These are phyloP conservation scores for Sinapis alba DNA, from an alignment of 441 rosid genomes.

Conservation along the genomic window DNA sequence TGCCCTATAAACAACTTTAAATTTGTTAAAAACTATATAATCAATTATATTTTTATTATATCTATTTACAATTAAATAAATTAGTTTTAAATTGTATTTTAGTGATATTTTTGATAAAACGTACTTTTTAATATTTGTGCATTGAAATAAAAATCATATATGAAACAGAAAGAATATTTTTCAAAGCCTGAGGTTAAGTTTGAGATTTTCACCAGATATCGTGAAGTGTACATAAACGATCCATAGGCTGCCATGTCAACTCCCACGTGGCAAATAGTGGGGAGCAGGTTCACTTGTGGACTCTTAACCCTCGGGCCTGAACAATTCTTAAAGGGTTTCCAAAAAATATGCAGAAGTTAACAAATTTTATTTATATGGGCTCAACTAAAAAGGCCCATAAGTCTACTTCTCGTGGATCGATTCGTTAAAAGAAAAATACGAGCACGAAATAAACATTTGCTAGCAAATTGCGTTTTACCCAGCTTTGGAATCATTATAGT, in stretches of 20 bases:
- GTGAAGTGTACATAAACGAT: constrained; percentile 17
- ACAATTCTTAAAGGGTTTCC: background rate
- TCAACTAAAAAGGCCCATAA: background rate
- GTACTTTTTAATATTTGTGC: too few species aligned
- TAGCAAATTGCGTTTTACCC: constrained; percentile 9
- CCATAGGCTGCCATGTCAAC: background rate
- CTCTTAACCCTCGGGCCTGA: background rate
- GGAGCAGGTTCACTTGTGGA: background rate
- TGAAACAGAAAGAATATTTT: background rate
- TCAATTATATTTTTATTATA: too few species aligned
- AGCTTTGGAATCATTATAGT: background rate
- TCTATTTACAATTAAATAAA: too few species aligned
- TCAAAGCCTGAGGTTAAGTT: constrained; percentile 32
- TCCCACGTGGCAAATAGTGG: background rate
- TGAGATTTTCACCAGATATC: constrained; percentile 30
- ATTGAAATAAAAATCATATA: too few species aligned
- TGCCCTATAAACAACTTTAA: too few species aligned
- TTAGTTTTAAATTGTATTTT: too few species aligned
- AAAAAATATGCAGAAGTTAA: background rate
- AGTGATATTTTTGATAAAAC: too few species aligned
- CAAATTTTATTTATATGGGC: background rate
- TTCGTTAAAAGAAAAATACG: background rate
- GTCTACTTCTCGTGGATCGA: background rate
- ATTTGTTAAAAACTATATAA: too few species aligned
- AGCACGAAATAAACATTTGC: background rate